Evolutionary conservation across 768 basidiomycete species (phyloP).

Genomic region (Vishniacozyma victoriae): DNA sequence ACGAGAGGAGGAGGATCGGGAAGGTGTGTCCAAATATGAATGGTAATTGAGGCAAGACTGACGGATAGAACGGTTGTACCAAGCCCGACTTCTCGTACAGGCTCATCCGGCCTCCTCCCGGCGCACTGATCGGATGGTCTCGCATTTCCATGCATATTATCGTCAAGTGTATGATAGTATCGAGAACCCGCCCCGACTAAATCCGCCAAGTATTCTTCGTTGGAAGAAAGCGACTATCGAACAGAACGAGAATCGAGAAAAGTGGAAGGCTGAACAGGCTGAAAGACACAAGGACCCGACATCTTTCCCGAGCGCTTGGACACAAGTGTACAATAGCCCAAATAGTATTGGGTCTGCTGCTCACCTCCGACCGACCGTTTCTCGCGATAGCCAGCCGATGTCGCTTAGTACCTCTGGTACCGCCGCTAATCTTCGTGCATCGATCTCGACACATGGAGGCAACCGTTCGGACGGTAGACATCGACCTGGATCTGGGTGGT

Average conservation of each 20-base stretch:
- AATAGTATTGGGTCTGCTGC: slow-evolving; percentile 5
- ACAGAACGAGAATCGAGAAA: slow-evolving; percentile 16
- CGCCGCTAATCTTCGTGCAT: too few species aligned
- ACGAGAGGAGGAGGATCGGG: slow-evolving; percentile 27
- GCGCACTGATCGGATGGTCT: slow-evolving; percentile 18
- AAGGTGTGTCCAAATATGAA: slow-evolving; percentile 37
- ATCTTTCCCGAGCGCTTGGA: neutral
- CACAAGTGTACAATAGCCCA: slow-evolving; percentile 17
- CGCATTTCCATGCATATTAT: slow-evolving; percentile 35
- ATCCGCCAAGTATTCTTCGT: slow-evolving; percentile 31
- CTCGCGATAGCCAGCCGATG: slow-evolving; percentile 1
- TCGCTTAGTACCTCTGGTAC: slow-evolving; percentile 1
- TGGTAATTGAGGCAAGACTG: neutral
- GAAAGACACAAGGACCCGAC: neutral
- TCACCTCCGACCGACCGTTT: neutral
- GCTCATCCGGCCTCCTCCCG: slow-evolving; percentile 32
- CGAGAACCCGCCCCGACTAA: slow-evolving; percentile 27
- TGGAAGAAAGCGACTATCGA: slow-evolving; percentile 29
- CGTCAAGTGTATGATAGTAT: slow-evolving; percentile 33
- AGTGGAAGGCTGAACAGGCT: slow-evolving; percentile 23
- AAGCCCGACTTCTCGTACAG: slow-evolving; percentile 31
- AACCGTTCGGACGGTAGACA: neutral
- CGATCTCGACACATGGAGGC: neutral
- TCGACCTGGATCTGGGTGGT: slow-evolving; percentile 13
- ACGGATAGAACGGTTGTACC: slow-evolving; percentile 26